Evolutionary conservation across 495 filamentous ascomycete species (phyloP), one percentile per base, ranked within the genome.

Genomic region (Neurospora sp.): DNA sequence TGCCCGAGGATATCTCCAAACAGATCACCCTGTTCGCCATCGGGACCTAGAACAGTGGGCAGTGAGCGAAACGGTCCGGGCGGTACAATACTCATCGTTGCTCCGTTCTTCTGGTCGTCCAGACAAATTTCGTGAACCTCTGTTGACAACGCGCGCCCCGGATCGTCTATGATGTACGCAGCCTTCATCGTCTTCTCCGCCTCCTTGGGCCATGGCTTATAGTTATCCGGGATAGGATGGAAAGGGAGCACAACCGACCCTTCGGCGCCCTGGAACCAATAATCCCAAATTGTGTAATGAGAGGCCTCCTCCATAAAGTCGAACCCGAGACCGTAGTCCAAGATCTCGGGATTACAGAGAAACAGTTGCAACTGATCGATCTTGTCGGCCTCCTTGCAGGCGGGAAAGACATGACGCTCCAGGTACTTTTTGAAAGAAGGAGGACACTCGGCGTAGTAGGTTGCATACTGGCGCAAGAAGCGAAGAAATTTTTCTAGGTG

Each of bases 391-490:
- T 72, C 72, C 10, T 74, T 59, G 34, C 37, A 45, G 11, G 37
- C 66, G 42, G 36, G 70, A 17, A 76, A 70, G 0, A 76, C 75
- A 34, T 62, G 69, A 0, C 73, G 69, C 38, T 70, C 42, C 8
- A 77, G 39, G 39, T 66, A 76, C 3, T 34, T 73, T 38, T 66
- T 73, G 48, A 76, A 73, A 8, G 54, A 24, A n/a, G 39, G 62
- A 28, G 69, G 70, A 21, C 75, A 76, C 39, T 78, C 76, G 2
- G 45, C 11, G 38, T 71, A 40, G 28, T 71, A 42, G 8, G 39
- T 69, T 11, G 76, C 71, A 39, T 78, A 78, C 5, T 66, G 39
- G 34, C 70, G 42, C 24, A 76, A 62, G 39, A 73, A 74, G 2
- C 70, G 9, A 4, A 76, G 31, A 24, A 78, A 75, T 1, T 13